Evolutionary conservation across 148 eudicot species (phyloP), one percentile per base, ranked within the genome.

Genomic region (Rheum nobile): DNA sequence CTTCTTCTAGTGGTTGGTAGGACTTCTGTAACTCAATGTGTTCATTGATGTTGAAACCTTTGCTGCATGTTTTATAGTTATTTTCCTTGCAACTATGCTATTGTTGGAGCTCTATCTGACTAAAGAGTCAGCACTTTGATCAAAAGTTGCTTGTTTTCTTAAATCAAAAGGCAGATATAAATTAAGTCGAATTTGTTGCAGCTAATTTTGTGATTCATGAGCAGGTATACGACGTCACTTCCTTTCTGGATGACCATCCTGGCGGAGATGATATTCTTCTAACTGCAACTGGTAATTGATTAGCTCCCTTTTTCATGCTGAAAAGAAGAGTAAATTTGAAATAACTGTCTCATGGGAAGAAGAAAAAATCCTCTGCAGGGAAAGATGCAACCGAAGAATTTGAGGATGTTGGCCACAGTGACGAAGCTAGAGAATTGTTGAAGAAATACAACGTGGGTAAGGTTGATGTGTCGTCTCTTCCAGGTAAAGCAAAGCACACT

Each of bases 251-350:
- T 16, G 87, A 82, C 43, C 89, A 86, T 79, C 87, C 89, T 22
- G 89, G 89, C 35, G 89, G 89, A 19, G 89, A 84, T 57, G 89
- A 86, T 21, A 74, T 86, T 65, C 74, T 86, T 37, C 43, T 86
- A 57, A 55, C 71, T 26, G 79, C 85, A 47, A 84, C 89, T 34
- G 88, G 90, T 86, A 86, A 63, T 63, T 29, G n/a, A 63, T 32
- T 8, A 32, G 41, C 14, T 65, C 21, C 38, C 22, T 17, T 34
- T 59, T 8, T 24, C 14, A 59, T 24, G 16, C 17, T 59, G 9
- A 26, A 11, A 2, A 68, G 72, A 65, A 29, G 32, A 21, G 11
- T 8, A 1, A 42, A 38, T 71, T 22, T 0, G 31, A 71, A 42
- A 22, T 1, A 26, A 3, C 21, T 6, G 11, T 54, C 61, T 17